phyloP scores from a whole-genome alignment of 169 alveolate genomes.

The Eimeria maxima region DNA sequence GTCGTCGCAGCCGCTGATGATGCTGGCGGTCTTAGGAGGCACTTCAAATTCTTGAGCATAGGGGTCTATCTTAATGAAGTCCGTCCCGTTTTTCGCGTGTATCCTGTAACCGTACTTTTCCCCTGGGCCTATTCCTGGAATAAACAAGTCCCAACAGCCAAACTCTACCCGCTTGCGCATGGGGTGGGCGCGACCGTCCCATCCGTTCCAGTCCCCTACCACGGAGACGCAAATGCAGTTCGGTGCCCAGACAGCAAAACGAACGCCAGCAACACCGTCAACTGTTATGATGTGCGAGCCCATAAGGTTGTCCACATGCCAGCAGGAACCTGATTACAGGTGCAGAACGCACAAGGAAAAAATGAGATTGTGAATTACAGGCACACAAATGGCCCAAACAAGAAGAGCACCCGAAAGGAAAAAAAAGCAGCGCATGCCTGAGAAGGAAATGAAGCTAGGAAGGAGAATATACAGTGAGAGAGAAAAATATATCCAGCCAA shows the following conservation, averaged over 20 bases:
- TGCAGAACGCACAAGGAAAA: neutral
- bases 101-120: conserved; percentile 88
- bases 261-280: conserved; percentile 87
- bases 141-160: conserved; percentile 89
- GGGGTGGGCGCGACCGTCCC: conserved; percentile 91
- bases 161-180: conserved; percentile 87
- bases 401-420: neutral
- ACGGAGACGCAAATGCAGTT: conserved; percentile 86
- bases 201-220: conserved; percentile 90
- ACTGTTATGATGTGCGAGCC: conserved; percentile 86
- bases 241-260: conserved; percentile 90
- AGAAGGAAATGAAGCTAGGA: neutral
- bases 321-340: conserved; percentile 86
- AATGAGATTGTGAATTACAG: neutral
- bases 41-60: conserved; percentile 89
- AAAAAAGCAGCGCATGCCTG: neutral
- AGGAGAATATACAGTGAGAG: neutral
- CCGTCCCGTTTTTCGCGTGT: conserved; percentile 83
- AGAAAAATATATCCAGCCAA: neutral
- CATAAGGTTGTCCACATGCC: conserved; percentile 89
- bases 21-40: conserved; percentile 88
- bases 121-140: conserved; percentile 87
- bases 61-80: conserved; percentile 89
- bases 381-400: neutral
- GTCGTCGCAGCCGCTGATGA: conserved; percentile 88